A percentile compares a stretch with the other conserved stretches of the same genome.
Evolutionary conservation across 805 yeast genomes (phyloP).

Genomic region (Cyberlindnera nakhonratchasimensis): DNA sequence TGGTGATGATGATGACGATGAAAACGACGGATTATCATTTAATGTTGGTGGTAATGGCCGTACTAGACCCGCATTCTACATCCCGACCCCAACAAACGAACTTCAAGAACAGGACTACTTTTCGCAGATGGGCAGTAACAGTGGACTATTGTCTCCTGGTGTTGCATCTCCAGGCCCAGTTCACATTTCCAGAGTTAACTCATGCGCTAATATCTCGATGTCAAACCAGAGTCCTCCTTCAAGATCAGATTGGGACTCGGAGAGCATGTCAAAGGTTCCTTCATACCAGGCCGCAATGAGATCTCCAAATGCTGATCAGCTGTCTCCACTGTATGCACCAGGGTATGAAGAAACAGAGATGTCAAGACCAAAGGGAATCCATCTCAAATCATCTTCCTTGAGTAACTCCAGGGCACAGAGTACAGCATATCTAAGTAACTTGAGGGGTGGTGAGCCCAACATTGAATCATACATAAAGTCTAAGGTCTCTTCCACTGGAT

Average conservation of each 20-base stretch:
- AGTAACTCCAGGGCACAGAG: slow-evolving; percentile 28
- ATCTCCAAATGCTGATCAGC: slow-evolving; percentile 45
- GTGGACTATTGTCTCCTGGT: slow-evolving; percentile 37
- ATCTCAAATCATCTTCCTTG: slow-evolving; percentile 26
- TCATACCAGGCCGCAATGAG: slow-evolving; percentile 78
- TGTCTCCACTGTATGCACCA: slow-evolving; percentile 65
- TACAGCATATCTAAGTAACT: slow-evolving; percentile 21
- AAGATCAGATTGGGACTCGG: slow-evolving; percentile 38
- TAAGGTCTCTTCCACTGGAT: slow-evolving; percentile 12
- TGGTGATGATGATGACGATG: slow-evolving; percentile 26
- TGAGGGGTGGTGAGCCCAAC: slow-evolving; percentile 22
- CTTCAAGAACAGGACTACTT: slow-evolving; percentile 35
- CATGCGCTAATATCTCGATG: slow-evolving; percentile 33
- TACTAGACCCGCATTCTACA: slow-evolving; percentile 13
- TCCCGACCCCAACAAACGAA: slow-evolving; percentile 27
- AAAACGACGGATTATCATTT: slow-evolving; percentile 20
- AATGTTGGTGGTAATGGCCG: slow-evolving; percentile 7
- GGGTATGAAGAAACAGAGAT: slow-evolving; percentile 20
- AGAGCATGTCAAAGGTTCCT: slow-evolving; percentile 67
- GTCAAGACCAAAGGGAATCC: slow-evolving; percentile 26
- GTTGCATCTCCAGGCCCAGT: slow-evolving; percentile 49
- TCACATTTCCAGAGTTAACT: slow-evolving; percentile 57
- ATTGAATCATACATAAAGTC: slow-evolving; percentile 5
- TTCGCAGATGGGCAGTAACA: slow-evolving; percentile 18
- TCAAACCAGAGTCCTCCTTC: slow-evolving; percentile 7